Evolutionary conservation across 1,284 basidiomycete species (phyloP).

Genomic region (Fomes fomentarius): DNA sequence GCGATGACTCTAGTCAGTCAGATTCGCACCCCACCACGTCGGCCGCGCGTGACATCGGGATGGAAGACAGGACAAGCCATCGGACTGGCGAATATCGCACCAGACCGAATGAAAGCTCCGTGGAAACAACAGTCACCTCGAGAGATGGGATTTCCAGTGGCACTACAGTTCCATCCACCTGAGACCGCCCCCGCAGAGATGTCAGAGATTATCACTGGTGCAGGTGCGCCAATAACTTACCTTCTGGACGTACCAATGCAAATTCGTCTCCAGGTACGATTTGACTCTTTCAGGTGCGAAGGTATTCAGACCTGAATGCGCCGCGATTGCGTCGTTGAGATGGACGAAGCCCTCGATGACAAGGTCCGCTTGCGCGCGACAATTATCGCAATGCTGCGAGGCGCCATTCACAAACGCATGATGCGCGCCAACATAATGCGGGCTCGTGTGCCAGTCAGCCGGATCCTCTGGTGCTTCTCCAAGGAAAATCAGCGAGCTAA

Average conservation of each 20-base stretch:
- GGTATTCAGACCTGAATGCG: slow-evolving; percentile 32
- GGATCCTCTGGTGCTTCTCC: slow-evolving; percentile 40
- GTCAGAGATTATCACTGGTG: no score
- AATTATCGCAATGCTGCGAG: slow-evolving; percentile 44
- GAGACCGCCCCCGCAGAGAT: no score
- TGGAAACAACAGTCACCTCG: slow-evolving; percentile 34
- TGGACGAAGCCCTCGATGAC: slow-evolving; percentile 60
- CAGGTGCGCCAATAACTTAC: slow-evolving; percentile 5
- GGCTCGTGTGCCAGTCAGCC: slow-evolving; percentile 36
- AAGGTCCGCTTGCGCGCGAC: slow-evolving; percentile 37
- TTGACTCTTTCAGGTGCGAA: slow-evolving; percentile 39
- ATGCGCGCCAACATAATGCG: slow-evolving; percentile 41
- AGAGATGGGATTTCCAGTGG: slow-evolving; percentile 31
- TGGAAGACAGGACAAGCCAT: slow-evolving; percentile 2
- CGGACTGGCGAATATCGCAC: slow-evolving; percentile 21
- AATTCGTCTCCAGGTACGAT: slow-evolving; percentile 40
- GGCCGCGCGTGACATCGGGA: slow-evolving; percentile 12
- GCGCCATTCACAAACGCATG: slow-evolving; percentile 44
- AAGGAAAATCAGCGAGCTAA: slow-evolving; percentile 46
- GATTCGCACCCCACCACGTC: slow-evolving; percentile 6
- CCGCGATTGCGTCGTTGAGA: slow-evolving; percentile 40
- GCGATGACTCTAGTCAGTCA: no score
- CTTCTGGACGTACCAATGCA: slow-evolving; percentile 42
- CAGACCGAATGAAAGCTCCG: slow-evolving; percentile 31
- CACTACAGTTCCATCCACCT: slow-evolving; percentile 3